Base-by-base conservation (phyloP, 192 early-diverging fungal species). In the Endogone sp. region DNA sequence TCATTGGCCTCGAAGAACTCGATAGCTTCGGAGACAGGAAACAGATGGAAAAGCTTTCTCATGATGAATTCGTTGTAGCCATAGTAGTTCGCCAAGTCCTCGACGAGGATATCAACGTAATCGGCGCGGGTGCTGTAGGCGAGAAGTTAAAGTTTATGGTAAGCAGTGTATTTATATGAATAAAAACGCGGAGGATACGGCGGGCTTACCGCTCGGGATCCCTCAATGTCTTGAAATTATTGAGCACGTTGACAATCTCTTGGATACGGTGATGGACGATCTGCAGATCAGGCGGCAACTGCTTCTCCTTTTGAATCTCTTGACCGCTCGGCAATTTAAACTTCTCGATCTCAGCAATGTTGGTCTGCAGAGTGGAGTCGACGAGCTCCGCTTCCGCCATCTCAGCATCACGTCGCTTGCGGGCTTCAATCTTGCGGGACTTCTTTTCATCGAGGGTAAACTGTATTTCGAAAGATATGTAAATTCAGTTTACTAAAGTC, bases 1-100 rank as follows among this genome's bases (percentile, higher is more conserved):
- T 99, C 98, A 82, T 99, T 99, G 63, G 98, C 95, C 75, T 99
- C 98, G 71, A 99, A 98, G 81, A 99, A 99, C 76, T 97, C 96
- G 28, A 99, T 88, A 0, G 93, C 93, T 74, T 97, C 95, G 37
- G 91, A 86, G 2, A 93, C 84, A 9, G 95, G 83, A 80, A 99
- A 97, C 71, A 97, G 81, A 69, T 97, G 84, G 78, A 97, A 90
- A 4, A 98, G 85, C 76, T 95, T 95, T 70, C 95, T 92, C 74
- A 90, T 84, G 71, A 99, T 79, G 64, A 87, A 98, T 28, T 94
- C 89, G 66, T 92, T 94, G 79, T 98, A 98, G 30, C 96, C 96
- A 76, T 98, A 98, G 83, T 98, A 98, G 55, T 85, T 77, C 61
- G 90, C 88, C 65, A 99, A 82, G 75, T 99, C 97, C 81, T 93